A percentile compares a stretch with the other conserved stretches of the same genome.
Evolutionary conservation across 1,284 basidiomycete species (phyloP).

Genomic region (Pterulicium gracile): DNA sequence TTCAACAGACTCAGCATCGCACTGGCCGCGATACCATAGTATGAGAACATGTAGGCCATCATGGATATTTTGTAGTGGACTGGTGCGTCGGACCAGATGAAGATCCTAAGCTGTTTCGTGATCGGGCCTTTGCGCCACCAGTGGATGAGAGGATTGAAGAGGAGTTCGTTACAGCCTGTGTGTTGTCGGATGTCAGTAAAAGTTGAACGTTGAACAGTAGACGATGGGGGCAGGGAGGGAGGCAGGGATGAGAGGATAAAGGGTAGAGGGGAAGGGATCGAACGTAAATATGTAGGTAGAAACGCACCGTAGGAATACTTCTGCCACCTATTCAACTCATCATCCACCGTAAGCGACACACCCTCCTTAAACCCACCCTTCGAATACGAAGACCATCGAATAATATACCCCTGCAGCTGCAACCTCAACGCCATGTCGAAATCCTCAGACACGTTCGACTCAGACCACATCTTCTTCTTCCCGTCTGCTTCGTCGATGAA

Average conservation of each 20-base stretch:
- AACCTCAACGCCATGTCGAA: slow-evolving; percentile 66
- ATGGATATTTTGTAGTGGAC: slow-evolving; percentile 77
- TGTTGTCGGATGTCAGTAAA: background rate
- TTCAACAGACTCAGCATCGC: slow-evolving; percentile 56
- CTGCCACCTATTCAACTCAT: slow-evolving; percentile 79
- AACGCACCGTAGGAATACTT: slow-evolving; percentile 74
- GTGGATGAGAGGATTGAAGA: slow-evolving; percentile 64
- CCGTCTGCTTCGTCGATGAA: slow-evolving; percentile 60
- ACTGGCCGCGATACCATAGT: slow-evolving; percentile 49
- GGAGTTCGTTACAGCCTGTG: slow-evolving; percentile 55
- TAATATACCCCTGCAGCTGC: slow-evolving; percentile 46
- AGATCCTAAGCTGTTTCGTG: slow-evolving; percentile 65
- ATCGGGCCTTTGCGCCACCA: slow-evolving; percentile 73
- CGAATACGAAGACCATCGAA: slow-evolving; percentile 80
- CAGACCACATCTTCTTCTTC: slow-evolving; percentile 71
- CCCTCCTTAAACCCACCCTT: slow-evolving; percentile 80
- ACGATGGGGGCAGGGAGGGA: too few species aligned
- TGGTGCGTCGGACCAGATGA: slow-evolving; percentile 68
- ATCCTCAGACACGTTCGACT: slow-evolving; percentile 78
- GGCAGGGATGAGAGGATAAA: too few species aligned
- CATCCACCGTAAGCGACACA: slow-evolving; percentile 74
- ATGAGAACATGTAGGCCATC: slow-evolving; percentile 68
- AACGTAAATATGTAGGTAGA: slow-evolving; percentile 8
- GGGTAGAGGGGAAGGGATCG: slow-evolving; percentile 5
- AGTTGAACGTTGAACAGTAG: too few species aligned